Evolutionary conservation across 768 basidiomycete species (phyloP), one percentile per base, ranked within the genome.

Genomic region (Phlebiopsis gigantea): DNA sequence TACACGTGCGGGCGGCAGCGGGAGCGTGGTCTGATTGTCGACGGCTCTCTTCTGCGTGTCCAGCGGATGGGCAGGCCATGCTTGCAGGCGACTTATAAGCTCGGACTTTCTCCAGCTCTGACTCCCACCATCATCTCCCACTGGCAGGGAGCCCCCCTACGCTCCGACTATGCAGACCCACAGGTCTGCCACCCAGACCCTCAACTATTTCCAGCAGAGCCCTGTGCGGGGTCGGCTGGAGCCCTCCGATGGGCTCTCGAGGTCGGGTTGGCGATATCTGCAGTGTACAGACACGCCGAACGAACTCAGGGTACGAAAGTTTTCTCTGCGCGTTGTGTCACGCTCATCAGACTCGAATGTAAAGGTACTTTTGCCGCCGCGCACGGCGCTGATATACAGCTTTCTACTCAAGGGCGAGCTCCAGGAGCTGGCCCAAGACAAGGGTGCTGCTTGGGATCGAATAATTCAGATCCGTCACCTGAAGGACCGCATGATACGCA

Each of bases 401-500:
- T 77, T 86, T 59, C 77, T 90, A 21, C 73, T 89, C 43, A 80
- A 80, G 62, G 73, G 81, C 41, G 88, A 90, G 68, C 69, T 72
- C 5, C 71, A 72, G 25, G 88, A 89, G 64, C 77, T 90, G 21
- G 74, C 75, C 42, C 84, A 80, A 68, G 80, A 80, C 56, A 73
- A 72, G 2, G 65, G 71, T 30, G 75, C 84, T 21, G 79, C 80
- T 57, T 88, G 85, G 86, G 79, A 85, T 47, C 81, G 83, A 60
- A 79, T 90, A 63, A 73, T 87, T 59, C 79, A 88, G 66, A 86
- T 90, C 47, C 85, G 87, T 14, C 87, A 82, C 61, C 75, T 90
- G 64, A 90, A 90, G 73, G 87, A 90, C 67, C 80, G 88, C 57
- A 88, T 89, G 87, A 82, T 88, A 60, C 84, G 87, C 68, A 90